Conservation (phyloP, 768 basidiomycete genomes). For the Boletus reticuloceps region DNA sequence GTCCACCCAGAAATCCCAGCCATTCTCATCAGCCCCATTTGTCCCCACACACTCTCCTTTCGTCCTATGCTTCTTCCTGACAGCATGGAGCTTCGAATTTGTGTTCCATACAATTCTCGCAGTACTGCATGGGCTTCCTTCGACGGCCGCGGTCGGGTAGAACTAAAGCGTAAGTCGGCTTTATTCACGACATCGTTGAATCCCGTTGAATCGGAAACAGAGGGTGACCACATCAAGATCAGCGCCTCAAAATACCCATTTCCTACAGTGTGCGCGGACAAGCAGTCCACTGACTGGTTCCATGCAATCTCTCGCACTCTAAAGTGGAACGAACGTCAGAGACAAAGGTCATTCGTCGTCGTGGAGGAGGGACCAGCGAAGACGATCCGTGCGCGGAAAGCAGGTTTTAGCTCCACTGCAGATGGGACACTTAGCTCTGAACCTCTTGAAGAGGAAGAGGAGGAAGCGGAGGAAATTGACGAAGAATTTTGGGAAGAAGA, state of each 20-base stretch:
- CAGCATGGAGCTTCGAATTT: slow-evolving; percentile 96
- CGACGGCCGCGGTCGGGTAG: slow-evolving; percentile 94
- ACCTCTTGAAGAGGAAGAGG: slow-evolving; percentile 36
- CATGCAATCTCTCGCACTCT: slow-evolving; percentile 93
- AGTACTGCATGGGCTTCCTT: slow-evolving; percentile 99
- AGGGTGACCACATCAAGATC: slow-evolving; percentile 99
- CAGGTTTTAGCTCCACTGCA: neutral
- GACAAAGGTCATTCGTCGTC: slow-evolving; percentile 98
- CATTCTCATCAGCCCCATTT: slow-evolving; percentile 94
- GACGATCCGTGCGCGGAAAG: slow-evolving; percentile 28
- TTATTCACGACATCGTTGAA: neutral
- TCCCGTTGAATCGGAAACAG: slow-evolving; percentile 40
- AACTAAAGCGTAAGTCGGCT: slow-evolving; percentile 78
- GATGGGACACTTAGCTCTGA: slow-evolving; percentile 16
- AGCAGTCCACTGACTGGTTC: slow-evolving; percentile 99
- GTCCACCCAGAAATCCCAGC: slow-evolving; percentile 98
- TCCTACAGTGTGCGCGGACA: slow-evolving; percentile 97
- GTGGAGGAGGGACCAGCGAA: slow-evolving; percentile 82
- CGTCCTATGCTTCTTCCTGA: slow-evolving; percentile 98
- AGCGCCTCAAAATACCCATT: slow-evolving; percentile 97
- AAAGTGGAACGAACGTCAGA: slow-evolving; percentile 98
- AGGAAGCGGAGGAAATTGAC: slow-evolving; percentile 39
- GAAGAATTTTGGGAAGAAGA: slow-evolving; percentile 56
- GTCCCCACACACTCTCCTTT: slow-evolving; percentile 98
- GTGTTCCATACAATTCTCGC: slow-evolving; percentile 98